Conservation (phyloP, 2,329 filamentous ascomycete genomes). For the Biscogniauxia sp. region DNA sequence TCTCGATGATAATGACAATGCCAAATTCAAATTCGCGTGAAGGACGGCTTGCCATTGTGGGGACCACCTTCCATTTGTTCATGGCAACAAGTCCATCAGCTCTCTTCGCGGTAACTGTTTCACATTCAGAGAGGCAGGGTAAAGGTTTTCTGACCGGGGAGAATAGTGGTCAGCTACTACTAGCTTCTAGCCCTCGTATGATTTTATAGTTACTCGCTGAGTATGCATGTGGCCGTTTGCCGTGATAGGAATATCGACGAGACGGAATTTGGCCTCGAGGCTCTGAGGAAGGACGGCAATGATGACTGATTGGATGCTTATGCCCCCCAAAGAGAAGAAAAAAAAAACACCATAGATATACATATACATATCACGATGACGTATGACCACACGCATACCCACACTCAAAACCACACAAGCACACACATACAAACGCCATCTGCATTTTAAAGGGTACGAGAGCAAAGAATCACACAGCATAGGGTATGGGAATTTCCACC, state of each 20-base stretch:
- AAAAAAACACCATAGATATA: no score
- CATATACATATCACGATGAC: no score
- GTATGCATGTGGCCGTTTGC: background rate
- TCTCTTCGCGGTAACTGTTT: background rate
- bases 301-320: background rate
- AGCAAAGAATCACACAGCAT: no score
- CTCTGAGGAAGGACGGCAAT: background rate
- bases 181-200: background rate
- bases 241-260: background rate
- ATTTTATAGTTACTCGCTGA: background rate
- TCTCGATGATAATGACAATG: constrained; percentile 42
- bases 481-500: no score
- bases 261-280: background rate
- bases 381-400: no score
- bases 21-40: constrained; percentile 29
- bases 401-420: no score
- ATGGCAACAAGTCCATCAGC: background rate
- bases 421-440: no score
- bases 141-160: background rate
- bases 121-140: background rate
- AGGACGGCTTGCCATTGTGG: background rate
- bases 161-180: background rate
- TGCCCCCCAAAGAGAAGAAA: background rate
- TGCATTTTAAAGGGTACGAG: no score
- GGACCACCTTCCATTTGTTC: background rate